Conservation (phyloP, 2,329 filamentous ascomycete species). For the Leptodontidium sp. region DNA sequence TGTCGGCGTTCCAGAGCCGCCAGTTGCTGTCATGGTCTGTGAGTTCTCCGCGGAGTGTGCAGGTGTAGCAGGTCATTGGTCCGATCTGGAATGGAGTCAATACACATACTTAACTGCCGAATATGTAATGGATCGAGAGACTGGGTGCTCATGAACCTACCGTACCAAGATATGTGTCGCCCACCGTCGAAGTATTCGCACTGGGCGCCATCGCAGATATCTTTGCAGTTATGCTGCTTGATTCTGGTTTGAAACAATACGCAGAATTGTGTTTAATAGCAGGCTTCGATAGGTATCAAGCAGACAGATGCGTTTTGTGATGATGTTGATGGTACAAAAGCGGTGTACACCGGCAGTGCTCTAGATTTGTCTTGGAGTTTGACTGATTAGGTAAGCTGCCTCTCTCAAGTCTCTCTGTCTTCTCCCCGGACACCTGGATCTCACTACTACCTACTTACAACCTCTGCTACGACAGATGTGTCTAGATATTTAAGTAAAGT, state of each 20-base stretch:
- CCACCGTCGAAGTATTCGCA: not conserved
- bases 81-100: constrained; percentile 9
- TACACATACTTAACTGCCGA: not conserved
- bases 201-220: not conserved
- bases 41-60: constrained; percentile 22
- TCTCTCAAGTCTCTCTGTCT: no score
- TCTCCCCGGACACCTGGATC: no score
- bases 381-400: no score
- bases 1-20: constrained; percentile 28
- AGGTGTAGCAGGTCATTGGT: constrained; percentile 18
- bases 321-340: not conserved
- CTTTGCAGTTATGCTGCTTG: not conserved
- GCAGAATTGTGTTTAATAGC: not conserved
- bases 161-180: constrained; percentile 10
- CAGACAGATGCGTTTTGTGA: not conserved
- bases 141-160: not conserved
- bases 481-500: no score
- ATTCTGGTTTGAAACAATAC: not conserved
- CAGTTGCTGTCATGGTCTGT: constrained; percentile 23
- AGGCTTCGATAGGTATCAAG: not conserved
- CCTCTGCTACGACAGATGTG: no score
- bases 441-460: no score
- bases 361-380: not conserved
- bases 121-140: not conserved
- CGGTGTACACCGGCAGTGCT: not conserved